A percentile compares a stretch with the other conserved stretches of the same genome.
phyloP scores from a whole-genome alignment of 805 yeast genomes.

The Torulaspora gathmanii region DNA sequence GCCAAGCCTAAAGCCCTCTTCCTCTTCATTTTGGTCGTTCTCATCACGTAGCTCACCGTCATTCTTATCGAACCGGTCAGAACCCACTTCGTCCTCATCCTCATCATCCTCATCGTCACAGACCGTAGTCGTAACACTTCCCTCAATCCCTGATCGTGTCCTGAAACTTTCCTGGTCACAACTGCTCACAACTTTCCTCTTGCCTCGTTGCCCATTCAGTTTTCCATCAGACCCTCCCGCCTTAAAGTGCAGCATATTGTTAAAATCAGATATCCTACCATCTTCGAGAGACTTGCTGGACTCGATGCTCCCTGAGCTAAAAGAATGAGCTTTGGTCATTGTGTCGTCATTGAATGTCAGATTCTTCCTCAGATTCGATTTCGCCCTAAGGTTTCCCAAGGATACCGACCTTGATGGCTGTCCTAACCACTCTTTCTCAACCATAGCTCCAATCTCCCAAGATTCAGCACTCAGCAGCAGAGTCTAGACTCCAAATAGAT shows the following conservation, averaged over 20 bases:
- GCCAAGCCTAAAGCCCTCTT: slow-evolving; percentile 12
- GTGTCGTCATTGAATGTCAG: slow-evolving; percentile 19
- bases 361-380: slow-evolving; percentile 8
- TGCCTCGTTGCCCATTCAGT: slow-evolving; percentile 4
- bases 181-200: slow-evolving; percentile 19
- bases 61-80: slow-evolving; percentile 3
- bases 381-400: slow-evolving; percentile 15
- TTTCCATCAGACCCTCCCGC: slow-evolving; percentile 19
- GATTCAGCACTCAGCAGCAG: neutral
- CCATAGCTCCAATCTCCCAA: slow-evolving; percentile 3
- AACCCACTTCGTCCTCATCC: slow-evolving; percentile 2
- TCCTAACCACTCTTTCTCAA: slow-evolving; percentile 9
- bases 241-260: slow-evolving; percentile 24
- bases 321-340: slow-evolving; percentile 7
- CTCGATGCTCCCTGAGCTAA: neutral
- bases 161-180: slow-evolving; percentile 40
- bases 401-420: slow-evolving; percentile 17
- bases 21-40: slow-evolving; percentile 8
- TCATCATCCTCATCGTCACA: slow-evolving; percentile 12
- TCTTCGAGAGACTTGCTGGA: slow-evolving; percentile 10
- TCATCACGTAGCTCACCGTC: slow-evolving; percentile 2
- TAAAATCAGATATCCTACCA: slow-evolving; percentile 25
- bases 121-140: slow-evolving; percentile 12
- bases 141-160: slow-evolving; percentile 18
- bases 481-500: too few species aligned